Evolutionary conservation across 306 rosid genomes (phyloP).

Genomic region (Datisca glomerata): DNA sequence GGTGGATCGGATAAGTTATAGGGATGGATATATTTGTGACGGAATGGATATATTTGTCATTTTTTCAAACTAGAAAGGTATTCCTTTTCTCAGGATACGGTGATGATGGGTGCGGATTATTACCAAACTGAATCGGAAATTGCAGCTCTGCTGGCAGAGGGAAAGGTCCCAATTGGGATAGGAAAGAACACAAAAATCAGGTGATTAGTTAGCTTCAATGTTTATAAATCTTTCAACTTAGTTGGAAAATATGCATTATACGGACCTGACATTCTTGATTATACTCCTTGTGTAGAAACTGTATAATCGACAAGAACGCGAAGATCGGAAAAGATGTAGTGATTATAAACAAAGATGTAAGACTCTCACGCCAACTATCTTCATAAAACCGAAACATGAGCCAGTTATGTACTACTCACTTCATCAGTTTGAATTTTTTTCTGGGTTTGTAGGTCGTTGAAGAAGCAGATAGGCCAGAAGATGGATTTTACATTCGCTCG

Average conservation of each 20-base stretch:
- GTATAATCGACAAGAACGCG: constrained; percentile 86
- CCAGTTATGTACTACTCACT: too few relatives aligned
- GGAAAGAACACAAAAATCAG: constrained; percentile 68
- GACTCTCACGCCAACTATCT: constrained; percentile 3
- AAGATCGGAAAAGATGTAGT: constrained; percentile 64
- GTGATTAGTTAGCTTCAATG: constrained; percentile 25
- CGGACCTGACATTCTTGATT: too few relatives aligned
- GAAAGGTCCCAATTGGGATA: constrained; percentile 77
- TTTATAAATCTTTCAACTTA: not conserved
- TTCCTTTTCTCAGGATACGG: constrained; percentile 39
- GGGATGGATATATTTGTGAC: not conserved
- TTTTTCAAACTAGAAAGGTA: not conserved
- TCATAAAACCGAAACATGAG: too few relatives aligned
- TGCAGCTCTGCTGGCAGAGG: constrained; percentile 57
- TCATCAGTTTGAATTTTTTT: not conserved
- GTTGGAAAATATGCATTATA: too few relatives aligned
- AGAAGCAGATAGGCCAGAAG: constrained; percentile 76
- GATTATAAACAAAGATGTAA: constrained; percentile 76
- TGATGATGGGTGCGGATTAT: constrained; percentile 92
- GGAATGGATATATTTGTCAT: not conserved
- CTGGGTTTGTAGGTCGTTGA: constrained; percentile 41
- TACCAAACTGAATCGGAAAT: constrained; percentile 97
- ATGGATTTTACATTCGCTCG: constrained; percentile 72
- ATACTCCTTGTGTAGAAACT: constrained; percentile 42
- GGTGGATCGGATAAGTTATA: too few relatives aligned